These are phyloP conservation scores for Mucor mucedo DNA, from an alignment of 371 early-diverging fungal species.

Conservation along the genomic window DNA sequence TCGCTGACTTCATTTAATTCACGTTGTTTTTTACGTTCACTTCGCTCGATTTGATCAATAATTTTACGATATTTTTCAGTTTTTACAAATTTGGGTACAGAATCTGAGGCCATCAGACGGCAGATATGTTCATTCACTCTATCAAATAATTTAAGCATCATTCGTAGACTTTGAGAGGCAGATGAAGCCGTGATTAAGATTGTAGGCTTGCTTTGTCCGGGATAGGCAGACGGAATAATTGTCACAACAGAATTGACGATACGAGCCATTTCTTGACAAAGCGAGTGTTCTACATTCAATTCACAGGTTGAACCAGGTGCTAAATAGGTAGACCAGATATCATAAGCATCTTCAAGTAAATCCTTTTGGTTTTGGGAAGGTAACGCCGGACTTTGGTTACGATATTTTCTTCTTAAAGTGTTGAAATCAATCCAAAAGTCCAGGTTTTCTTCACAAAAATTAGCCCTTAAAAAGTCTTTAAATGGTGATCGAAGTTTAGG, in stretches of 20 bases:
- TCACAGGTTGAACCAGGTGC: constrained; percentile 60
- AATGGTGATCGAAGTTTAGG: constrained; percentile 64
- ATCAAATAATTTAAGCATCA: constrained; percentile 65
- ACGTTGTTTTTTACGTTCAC: constrained; percentile 29
- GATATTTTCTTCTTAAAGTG: constrained; percentile 43
- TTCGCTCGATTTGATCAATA: constrained; percentile 27
- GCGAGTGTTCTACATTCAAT: constrained; percentile 60
- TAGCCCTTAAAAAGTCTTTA: constrained; percentile 66
- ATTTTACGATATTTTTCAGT: constrained; percentile 65
- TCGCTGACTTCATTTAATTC: constrained; percentile 17
- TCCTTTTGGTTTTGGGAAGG: constrained; percentile 42
- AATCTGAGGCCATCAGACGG: constrained; percentile 77
- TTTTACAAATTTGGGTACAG: constrained; percentile 79
- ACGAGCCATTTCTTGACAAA: constrained; percentile 53
- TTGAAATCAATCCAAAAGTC: constrained; percentile 69
- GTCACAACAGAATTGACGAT: constrained; percentile 53
- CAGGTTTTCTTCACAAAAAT: constrained; percentile 77
- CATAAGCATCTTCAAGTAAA: constrained; percentile 63
- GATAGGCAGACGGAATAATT: constrained; percentile 34
- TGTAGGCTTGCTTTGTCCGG: constrained; percentile 38
- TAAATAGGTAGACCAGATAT: constrained; percentile 67
- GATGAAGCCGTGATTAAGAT: constrained; percentile 48
- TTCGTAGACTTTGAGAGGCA: constrained; percentile 43
- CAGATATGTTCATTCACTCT: constrained; percentile 74
- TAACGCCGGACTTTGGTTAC: constrained; percentile 42